A percentile compares a stretch with the other conserved stretches of the same genome.
Evolutionary conservation across 2,329 filamentous ascomycete species (phyloP).

Genomic region (Diaporthe amygdali): DNA sequence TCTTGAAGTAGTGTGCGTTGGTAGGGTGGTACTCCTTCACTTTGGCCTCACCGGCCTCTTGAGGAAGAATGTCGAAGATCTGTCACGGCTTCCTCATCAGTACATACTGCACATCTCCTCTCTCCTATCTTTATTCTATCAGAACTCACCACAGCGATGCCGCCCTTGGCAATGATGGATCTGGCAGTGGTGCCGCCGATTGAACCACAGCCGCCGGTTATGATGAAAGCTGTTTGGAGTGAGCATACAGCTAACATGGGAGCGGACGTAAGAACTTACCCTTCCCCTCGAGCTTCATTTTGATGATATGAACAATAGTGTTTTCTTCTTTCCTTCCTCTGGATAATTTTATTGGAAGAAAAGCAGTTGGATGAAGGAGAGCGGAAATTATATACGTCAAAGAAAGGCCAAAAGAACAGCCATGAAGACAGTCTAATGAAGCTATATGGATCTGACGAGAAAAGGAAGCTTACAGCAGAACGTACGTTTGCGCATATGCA

Average conservation of each 20-base stretch:
- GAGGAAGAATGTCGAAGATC: neutral
- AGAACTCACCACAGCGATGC: neutral
- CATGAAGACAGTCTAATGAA: neutral
- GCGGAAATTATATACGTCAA: no score
- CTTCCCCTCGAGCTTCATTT: neutral
- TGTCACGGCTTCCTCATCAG: neutral
- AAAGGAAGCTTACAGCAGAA: neutral
- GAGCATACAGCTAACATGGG: neutral
- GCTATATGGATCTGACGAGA: neutral
- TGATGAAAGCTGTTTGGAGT: neutral
- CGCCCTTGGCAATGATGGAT: neutral
- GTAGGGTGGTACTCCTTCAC: neutral
- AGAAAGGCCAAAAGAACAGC: neutral
- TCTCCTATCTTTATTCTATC: fast-evolving
- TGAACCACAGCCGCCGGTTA: neutral
- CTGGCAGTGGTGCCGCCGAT: neutral
- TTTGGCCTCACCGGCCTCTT: neutral
- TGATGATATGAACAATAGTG: neutral
- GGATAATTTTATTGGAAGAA: neutral
- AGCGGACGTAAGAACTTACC: neutral
- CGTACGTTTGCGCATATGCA: neutral
- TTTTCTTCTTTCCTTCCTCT: neutral
- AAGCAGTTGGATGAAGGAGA: neutral
- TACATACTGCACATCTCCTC: neutral
- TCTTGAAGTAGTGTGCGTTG: neutral